Conservation (phyloP, 371 early-diverging fungal genomes). For the Mucor indicus region DNA sequence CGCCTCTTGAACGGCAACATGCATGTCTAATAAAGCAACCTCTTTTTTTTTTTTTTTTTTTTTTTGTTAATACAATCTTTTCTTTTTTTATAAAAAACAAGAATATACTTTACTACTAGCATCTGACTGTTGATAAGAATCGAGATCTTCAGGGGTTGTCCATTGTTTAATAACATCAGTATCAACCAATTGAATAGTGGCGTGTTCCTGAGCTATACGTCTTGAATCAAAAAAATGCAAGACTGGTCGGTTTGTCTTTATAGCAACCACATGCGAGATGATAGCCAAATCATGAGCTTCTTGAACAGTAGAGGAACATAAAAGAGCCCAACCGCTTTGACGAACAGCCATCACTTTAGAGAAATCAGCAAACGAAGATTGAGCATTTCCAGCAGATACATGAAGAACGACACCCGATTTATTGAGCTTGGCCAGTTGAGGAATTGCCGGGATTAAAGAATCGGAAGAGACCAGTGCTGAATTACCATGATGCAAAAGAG, state of each 20-base stretch:
- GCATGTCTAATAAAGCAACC: conserved; percentile 30
- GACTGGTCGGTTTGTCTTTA: conserved; percentile 23
- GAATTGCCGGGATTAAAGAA: conserved; percentile 53
- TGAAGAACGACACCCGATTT: conserved; percentile 50
- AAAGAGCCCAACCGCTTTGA: conserved; percentile 68
- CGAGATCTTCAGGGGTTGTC: conserved; percentile 31
- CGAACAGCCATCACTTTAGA: conserved; percentile 71
- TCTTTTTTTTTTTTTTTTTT: no score
- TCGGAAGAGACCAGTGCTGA: conserved; percentile 32
- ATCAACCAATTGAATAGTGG: conserved; percentile 14
- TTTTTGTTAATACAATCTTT: background rate
- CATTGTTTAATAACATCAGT: conserved; percentile 23
- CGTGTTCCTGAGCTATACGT: conserved; percentile 30
- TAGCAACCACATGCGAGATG: conserved; percentile 47
- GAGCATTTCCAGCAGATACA: conserved; percentile 32
- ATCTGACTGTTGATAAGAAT: conserved; percentile 14
- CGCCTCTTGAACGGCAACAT: conserved; percentile 26
- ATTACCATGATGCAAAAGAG: no score
- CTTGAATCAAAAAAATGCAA: conserved; percentile 43
- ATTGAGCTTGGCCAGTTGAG: conserved; percentile 54
- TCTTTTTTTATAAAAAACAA: conserved; percentile 37
- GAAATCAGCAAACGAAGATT: conserved; percentile 35
- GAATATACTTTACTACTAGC: conserved; percentile 18
- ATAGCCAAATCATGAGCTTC: conserved; percentile 65
- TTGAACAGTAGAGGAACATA: conserved; percentile 66